Conservation (phyloP, 2,329 filamentous ascomycete genomes). For the Cercospora sojina region DNA sequence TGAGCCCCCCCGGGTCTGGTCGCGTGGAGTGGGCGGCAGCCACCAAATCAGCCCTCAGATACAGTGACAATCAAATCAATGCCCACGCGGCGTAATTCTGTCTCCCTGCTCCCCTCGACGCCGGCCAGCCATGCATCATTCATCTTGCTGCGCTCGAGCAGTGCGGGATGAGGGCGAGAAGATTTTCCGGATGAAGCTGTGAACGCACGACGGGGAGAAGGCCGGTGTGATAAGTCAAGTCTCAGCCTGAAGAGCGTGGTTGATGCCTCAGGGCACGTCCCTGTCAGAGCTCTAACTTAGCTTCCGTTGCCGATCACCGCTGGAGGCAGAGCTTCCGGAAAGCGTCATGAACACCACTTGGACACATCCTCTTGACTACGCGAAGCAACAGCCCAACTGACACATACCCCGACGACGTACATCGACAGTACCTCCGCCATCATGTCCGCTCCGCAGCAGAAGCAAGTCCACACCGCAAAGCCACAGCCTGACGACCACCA, state of each 20-base stretch:
- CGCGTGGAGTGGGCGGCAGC: not conserved
- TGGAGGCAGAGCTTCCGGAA: not conserved
- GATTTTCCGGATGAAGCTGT: not conserved
- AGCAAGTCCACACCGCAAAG: not conserved
- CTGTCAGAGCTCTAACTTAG: not conserved
- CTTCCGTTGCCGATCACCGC: not conserved
- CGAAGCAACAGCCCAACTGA: not conserved
- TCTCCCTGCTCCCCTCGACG: not conserved
- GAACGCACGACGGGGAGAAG: not conserved
- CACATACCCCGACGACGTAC: not conserved
- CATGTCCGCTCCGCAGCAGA: slow-evolving; percentile 7
- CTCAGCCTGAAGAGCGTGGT: not conserved
- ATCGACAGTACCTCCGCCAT: not conserved
- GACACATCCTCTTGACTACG: not conserved
- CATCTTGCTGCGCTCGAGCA: not conserved
- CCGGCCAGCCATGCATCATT: not conserved
- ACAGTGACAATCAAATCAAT: not conserved
- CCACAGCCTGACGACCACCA: not conserved
- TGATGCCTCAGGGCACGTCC: not conserved
- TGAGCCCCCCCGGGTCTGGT: not conserved
- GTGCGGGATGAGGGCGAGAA: not conserved
- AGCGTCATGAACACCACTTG: not conserved
- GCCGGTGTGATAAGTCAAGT: not conserved
- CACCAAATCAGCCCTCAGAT: not conserved
- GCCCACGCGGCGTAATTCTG: not conserved